Evolutionary conservation across 345 rosid species (phyloP), one percentile per base, ranked within the genome.

Genomic region (Eutrema japonicum): DNA sequence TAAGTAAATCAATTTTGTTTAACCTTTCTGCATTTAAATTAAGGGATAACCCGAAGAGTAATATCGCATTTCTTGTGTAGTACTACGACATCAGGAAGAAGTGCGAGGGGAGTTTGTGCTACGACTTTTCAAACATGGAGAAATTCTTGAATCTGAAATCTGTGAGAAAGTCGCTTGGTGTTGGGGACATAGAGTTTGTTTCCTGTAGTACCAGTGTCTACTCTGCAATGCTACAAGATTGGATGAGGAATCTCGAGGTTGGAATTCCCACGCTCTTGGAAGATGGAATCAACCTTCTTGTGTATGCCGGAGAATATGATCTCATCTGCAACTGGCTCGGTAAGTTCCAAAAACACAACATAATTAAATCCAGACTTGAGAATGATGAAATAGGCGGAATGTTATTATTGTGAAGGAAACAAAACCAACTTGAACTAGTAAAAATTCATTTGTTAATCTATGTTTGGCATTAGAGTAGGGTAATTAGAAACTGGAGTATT

Each of bases 251-350:
- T 76, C 92, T 92, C 2, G 99, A 96, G 86, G 85, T 76, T 3
- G 93, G 98, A 54, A 96, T 96, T 80, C 99, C 99, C 45, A 65
- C 84, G 13, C 98, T 96, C 53, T 92, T 96, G 2, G 93, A 92
- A 83, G 98, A 96, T 64, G 97, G 99, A 70, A 75, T 96, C 79
- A 80, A 88, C 72, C 73, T 96, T 79, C 99, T 96, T 32, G 85
- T 96, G 32, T 96, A 96, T 77, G 97, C 99, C 0, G 98, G 99
- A 64, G 99, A 96, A 71, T 96, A 96, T 66, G 98, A 96, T 85
- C 94, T 96, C 80, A 92, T 96, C 80, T 96, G 99, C 95, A 96
- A 96, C 77, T 96, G 99, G 98, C 90, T 96, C 27, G 99, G 99
- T 95, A 76, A 77, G 85, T 73, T 70, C 52, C 54, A 40, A 1